phyloP scores from a whole-genome alignment of 2,329 filamentous ascomycete genomes.

The Ophiostoma himal-ulmi region DNA sequence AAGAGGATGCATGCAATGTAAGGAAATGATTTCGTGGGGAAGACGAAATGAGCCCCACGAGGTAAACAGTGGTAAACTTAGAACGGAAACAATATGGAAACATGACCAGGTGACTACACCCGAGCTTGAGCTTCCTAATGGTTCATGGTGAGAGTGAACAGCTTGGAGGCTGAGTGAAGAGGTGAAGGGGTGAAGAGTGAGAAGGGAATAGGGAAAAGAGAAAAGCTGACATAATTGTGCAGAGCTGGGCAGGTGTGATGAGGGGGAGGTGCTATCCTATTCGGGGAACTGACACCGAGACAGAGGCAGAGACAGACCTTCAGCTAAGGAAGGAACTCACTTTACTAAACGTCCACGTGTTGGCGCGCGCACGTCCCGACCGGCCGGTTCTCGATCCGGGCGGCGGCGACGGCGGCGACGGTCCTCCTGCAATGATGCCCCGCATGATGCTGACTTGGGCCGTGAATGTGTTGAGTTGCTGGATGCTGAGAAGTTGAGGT shows the following conservation, averaged over 20 bases:
- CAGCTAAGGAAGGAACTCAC: neutral
- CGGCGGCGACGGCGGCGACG: constrained; percentile 9
- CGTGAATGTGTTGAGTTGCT: neutral
- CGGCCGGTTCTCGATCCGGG: neutral
- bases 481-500: neutral
- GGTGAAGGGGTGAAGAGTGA: no score
- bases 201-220: neutral
- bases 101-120: neutral
- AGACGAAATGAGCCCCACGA: constrained; percentile 2
- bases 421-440: constrained; percentile 2
- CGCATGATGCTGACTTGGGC: neutral
- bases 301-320: neutral
- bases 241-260: neutral
- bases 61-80: neutral
- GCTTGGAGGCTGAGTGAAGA: neutral
- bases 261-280: constrained; percentile 2
- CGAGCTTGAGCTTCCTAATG: neutral
- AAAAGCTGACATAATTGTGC: neutral
- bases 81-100: neutral
- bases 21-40: neutral
- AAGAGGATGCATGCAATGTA: neutral
- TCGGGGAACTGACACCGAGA: neutral
- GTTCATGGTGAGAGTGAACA: neutral
- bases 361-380: constrained; percentile 6
- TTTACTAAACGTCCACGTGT: constrained; percentile 12